Evolutionary conservation across 352 stramenopile species (phyloP).

Genomic region (Hyaloperonospora arabidopsidis): DNA sequence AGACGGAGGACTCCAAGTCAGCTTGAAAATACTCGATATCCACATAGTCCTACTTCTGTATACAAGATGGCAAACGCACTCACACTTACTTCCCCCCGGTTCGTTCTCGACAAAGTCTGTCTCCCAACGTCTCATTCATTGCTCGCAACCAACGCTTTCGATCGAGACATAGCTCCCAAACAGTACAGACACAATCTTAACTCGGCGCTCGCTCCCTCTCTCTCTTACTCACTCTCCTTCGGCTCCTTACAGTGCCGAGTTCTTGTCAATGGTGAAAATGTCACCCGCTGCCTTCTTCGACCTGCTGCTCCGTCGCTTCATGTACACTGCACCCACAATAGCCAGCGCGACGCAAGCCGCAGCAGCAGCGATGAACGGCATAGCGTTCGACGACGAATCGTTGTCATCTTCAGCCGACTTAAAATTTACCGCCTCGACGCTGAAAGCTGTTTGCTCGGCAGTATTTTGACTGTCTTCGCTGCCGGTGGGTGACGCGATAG

Average conservation of each 20-base stretch:
- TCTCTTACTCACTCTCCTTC: not conserved
- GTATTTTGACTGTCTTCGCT: slow-evolving; percentile 2
- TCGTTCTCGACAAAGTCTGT: slow-evolving; percentile 20
- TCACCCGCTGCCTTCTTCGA: slow-evolving; percentile 31
- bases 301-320: slow-evolving; percentile 55
- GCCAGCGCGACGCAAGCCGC: slow-evolving; percentile 42
- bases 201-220: not conserved
- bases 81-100: slow-evolving; percentile 26
- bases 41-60: slow-evolving; percentile 29
- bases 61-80: slow-evolving; percentile 27
- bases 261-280: slow-evolving; percentile 78
- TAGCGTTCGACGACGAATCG: not conserved
- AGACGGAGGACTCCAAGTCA: slow-evolving; percentile 20
- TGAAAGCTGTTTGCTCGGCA: slow-evolving; percentile 26
- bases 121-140: slow-evolving; percentile 28
- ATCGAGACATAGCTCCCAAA: slow-evolving; percentile 14
- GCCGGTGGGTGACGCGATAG: not conserved
- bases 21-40: slow-evolving; percentile 31
- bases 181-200: slow-evolving; percentile 21
- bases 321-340: slow-evolving; percentile 45
- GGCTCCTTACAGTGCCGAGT: slow-evolving; percentile 53
- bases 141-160: slow-evolving; percentile 23
- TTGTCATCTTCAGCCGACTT: slow-evolving; percentile 18
- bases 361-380: slow-evolving; percentile 29
- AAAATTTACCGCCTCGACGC: slow-evolving; percentile 33